A percentile compares a stretch with the other conserved stretches of the same genome.
These are phyloP conservation scores for Tylopilus sp. DNA, from an alignment of 768 basidiomycete species.

Conservation along the genomic window DNA sequence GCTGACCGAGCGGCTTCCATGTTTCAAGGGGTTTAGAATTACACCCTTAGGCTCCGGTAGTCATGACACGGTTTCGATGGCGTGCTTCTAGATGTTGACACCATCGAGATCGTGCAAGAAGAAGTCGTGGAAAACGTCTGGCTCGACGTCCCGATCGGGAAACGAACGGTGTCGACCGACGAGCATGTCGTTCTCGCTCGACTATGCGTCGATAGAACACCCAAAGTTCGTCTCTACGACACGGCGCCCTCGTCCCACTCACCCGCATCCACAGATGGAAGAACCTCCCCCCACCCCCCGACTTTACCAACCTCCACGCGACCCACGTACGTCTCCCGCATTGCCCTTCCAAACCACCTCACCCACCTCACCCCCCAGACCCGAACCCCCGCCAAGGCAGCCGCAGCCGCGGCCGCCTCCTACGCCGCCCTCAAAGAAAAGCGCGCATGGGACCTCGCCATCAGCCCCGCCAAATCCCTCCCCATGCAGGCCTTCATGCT, in stretches of 20 bases:
- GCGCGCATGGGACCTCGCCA: constrained; percentile 84
- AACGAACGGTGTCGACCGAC: too few relatives aligned
- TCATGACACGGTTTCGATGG: too few relatives aligned
- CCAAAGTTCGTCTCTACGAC: constrained; percentile 16
- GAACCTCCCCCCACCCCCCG: constrained; percentile 62
- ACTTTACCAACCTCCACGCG: constrained; percentile 52
- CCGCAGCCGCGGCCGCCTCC: constrained; percentile 37
- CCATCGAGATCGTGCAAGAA: too few relatives aligned
- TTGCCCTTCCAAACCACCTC: neutral
- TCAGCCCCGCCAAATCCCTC: constrained; percentile 81
- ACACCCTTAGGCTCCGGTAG: too few relatives aligned
- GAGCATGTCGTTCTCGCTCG: constrained; percentile 30
- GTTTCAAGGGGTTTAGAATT: too few relatives aligned
- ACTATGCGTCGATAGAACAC: constrained; percentile 32
- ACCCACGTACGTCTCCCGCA: constrained; percentile 16
- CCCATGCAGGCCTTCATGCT: constrained; percentile 99
- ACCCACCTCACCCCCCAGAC: constrained; percentile 34
- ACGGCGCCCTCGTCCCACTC: neutral
- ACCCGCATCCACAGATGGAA: constrained; percentile 46
- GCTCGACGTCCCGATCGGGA: too few relatives aligned
- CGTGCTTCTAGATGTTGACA: too few relatives aligned
- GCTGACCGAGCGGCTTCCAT: too few relatives aligned
- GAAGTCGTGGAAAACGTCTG: too few relatives aligned
- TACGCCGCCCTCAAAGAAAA: constrained; percentile 70
- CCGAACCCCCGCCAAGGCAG: constrained; percentile 37